A percentile compares a stretch with the other conserved stretches of the same genome.
Conservation (phyloP, 1,284 basidiomycete species). For the Ceratorhiza oryzae-sativae region DNA sequence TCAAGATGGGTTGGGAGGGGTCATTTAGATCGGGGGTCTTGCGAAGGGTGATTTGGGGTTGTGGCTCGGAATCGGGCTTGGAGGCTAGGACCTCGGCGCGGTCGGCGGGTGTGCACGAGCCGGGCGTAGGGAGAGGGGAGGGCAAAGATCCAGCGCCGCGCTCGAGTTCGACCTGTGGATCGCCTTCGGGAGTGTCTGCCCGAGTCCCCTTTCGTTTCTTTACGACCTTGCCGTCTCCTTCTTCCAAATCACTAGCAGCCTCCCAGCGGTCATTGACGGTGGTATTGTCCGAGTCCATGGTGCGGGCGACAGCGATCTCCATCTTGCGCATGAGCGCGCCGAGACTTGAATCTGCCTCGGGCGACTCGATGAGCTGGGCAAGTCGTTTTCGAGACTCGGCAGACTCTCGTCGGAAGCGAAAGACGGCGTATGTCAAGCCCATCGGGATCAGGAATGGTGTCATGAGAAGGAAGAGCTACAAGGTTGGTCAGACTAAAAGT, state of each 20-base stretch:
- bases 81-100: conserved; percentile 11
- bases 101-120: background rate
- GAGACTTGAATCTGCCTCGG: conserved; percentile 59
- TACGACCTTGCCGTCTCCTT: background rate
- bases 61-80: conserved; percentile 38
- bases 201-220: conserved; percentile 2
- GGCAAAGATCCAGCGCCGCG: conserved; percentile 9
- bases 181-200: conserved; percentile 11
- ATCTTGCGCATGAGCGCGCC: conserved; percentile 64
- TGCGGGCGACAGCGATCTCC: conserved; percentile 62
- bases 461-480: conserved; percentile 60
- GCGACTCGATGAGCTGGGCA: conserved; percentile 58
- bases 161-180: conserved; percentile 19
- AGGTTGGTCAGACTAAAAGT: background rate
- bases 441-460: conserved; percentile 72
- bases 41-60: background rate
- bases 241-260: conserved; percentile 9
- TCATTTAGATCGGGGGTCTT: conserved; percentile 44
- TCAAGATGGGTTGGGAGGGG: conserved; percentile 58
- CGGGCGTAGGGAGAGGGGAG: conserved; percentile 17
- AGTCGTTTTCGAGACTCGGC: conserved; percentile 67
- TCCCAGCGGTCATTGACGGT: background rate
- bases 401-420: conserved; percentile 62
- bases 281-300: conserved; percentile 45
- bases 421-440: conserved; percentile 58